Base-by-base conservation (phyloP, 176 grass and related monocot genomes). In the Miscanthus lutarioriparius region DNA sequence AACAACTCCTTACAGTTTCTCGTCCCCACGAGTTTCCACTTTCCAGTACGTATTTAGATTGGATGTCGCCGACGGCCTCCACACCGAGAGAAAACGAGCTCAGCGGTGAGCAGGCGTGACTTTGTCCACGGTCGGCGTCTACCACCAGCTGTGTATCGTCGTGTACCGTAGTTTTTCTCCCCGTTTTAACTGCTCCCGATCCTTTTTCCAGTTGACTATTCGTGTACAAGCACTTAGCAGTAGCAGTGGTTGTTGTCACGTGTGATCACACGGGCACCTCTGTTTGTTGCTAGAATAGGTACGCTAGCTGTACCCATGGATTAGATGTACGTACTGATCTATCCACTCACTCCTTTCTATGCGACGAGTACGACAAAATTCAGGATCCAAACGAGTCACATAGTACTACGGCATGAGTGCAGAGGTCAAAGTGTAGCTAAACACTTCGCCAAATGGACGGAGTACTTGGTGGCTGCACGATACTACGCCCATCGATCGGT, bases 111-210 rank as follows among this genome's bases (percentile, higher is more conserved):
- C 44, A 48, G 45, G 5, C 3, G 28, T 76, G 32, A 14, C 37
- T 10, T 26, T 36, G 56, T 77, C 14, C 37, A 10, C 28, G 19
- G 43, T 37, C 78, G 43, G 19, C 43, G 64, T 41, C 80, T 17
- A 40, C 80, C 47, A n/a, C 53, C 22, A 59, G 54, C 54, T n/a
- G 53, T 56, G 0, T n/a, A 59, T 71, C 80, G 80, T 82, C 80
- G 67, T 58, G n/a, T 61, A 71, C 47, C 2, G 66, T 16, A 64
- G 23, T 62, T 82, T 82, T 73, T 43, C 5, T 59, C 51, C 6
- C 37, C 28, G 25, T 41, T 72, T 14, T 78, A 26, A 40, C 56
- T 78, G 7, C 37, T 64, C n/a, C 26, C 59, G 53, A 77, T 59
- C 54, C 22, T 59, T 59, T 59, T 59, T n/a, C 54, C 54, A 59